Base-by-base conservation (phyloP, 768 basidiomycete species). In the Lentinula boryana region DNA sequence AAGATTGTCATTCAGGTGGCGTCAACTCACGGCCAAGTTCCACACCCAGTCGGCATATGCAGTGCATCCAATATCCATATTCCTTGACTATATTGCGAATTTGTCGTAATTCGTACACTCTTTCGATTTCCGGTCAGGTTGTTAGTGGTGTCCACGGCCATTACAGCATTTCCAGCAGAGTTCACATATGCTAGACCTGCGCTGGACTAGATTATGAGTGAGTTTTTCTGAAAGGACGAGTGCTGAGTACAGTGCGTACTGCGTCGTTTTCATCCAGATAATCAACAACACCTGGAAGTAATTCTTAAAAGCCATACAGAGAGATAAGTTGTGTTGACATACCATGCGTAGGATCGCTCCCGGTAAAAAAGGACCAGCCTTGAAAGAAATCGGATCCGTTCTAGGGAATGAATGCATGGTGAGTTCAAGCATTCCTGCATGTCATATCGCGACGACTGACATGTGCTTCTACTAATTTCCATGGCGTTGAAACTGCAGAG, bases 61-160 rank as follows among this genome's bases (percentile, higher is more conserved):
- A 85, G 79, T 27, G 91, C 83, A 72, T 95, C 93, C 79, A 95
- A 80, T 50, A 95, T 77, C 63, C 94, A 78, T 38, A 97, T 77
- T 7, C 84, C 84, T 13, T 81, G 88, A 36, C 81, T 88, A 67
- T 83, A 89, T 2, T 75, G 72, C 56, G 75, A 70, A 32, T 84
- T 69, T 0, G 88, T 85, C 52, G 84, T 85, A 65, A 98, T 88
- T 63, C 95, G 86, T 41, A 96, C 80, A 64, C 89, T 88, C 71
- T 84, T 80, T 62, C 95, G 84, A 58, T 81, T 88, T 43, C 70
- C 81, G n/a, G 80, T 67, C 35, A 95, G 88, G 16, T 73, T 80
- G 9, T 84, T 79, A 4, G 93, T 95, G 5, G 91, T 95, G 69
- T 96, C 93, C 27, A 96, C 87, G 36, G 84, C 78, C 93, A 98